Evolutionary conservation across 2,329 filamentous ascomycete species (phyloP), one percentile per base, ranked within the genome.

Genomic region (Epichloe hybrida): DNA sequence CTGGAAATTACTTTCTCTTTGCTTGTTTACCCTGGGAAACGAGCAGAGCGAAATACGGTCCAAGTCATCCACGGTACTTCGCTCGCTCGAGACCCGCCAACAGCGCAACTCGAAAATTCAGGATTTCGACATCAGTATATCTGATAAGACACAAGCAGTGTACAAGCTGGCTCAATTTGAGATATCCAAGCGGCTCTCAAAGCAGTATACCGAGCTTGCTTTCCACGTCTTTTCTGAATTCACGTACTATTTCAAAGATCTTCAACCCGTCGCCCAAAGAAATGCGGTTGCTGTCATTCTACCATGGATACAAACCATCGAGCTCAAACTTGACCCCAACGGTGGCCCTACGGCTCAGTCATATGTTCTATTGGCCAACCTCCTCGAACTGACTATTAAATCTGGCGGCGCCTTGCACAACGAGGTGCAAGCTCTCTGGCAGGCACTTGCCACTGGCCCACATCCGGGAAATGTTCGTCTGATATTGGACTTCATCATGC

Each of bases 101-200:
- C 69, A 69, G 3, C 73, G 86, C 57, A 93, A 81, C 56, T 95
- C 91, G 1, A 94, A 94, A 62, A 81, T 98, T 6, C 88, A 95
- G 63, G 93, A 98, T 64, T 94, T 96, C 53, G 93, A 98, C 61
- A 97, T 98, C 60, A 96, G 90, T 64, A 93, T 98, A 52, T 94
- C 91, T 0, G 94, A 98, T 69, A 97, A 96, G 69, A 98, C 94
- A 0, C 95, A 95, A 57, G 90, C 91, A 0, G 91, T 98, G 3
- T 98, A 97, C 69, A 98, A 98, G 69, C 75, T 94, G 43, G 93
- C 94, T 0, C 93, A 98, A 62, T 97, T 96, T 57, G 91, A 97
- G 63, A 94, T 95, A 21, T 97, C 93, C 0, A 89, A 91, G 60
- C 79, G 90, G 20, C 76, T 98, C 39, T 86, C 90, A 1, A 88